phyloP scores from a whole-genome alignment of 345 rosid genomes.

The Dipteronia sinensis region DNA sequence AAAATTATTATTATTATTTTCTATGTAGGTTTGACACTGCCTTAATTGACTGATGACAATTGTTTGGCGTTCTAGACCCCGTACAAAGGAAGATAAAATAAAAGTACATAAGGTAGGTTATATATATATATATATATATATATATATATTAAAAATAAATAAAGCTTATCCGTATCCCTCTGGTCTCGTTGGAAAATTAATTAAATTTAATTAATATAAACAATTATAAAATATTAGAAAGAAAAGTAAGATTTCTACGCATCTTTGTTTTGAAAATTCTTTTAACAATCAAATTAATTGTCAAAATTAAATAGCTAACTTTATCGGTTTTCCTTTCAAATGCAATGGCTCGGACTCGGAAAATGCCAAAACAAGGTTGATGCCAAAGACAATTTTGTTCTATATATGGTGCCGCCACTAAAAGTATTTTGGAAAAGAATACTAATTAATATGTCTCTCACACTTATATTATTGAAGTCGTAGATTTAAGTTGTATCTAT shows the following conservation, averaged over 20 bases:
- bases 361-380: conserved; percentile 3
- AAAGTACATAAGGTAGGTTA: neutral
- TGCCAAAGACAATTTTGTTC: too few species aligned
- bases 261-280: neutral
- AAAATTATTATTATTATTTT: neutral
- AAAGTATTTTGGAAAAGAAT: too few species aligned
- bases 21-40: neutral
- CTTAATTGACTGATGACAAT: neutral
- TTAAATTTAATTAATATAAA: neutral
- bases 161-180: neutral
- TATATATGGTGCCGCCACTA: neutral
- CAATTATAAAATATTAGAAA: neutral
- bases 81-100: neutral
- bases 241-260: neutral
- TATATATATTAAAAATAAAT: neutral
- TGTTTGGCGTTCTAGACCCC: neutral
- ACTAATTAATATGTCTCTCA: too few species aligned
- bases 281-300: neutral
- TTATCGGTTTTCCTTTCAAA: conserved; percentile 8
- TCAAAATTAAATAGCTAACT: conserved; percentile 2
- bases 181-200: neutral
- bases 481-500: too few species aligned
- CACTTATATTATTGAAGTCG: neutral
- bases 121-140: too few species aligned
- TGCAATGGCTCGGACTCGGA: neutral